Conservation (phyloP, 2,329 filamentous ascomycete genomes). For the Gnomoniopsis smithogilvyi region DNA sequence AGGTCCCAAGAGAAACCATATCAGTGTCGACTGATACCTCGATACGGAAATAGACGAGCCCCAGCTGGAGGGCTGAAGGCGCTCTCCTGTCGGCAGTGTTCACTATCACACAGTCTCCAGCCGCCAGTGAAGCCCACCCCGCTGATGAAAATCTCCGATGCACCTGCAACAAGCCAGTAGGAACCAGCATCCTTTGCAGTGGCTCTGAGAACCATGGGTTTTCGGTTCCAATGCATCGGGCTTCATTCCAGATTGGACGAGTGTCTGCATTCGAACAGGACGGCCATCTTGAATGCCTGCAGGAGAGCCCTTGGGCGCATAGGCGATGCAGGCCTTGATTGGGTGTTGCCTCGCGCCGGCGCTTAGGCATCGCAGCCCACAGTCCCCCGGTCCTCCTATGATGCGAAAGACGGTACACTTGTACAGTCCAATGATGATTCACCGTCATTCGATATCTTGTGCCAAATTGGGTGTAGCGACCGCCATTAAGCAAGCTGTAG, state of each 20-base stretch:
- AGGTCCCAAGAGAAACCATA: slow-evolving; percentile 8
- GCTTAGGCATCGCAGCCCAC: slow-evolving; percentile 11
- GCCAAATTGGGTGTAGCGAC: too few relatives aligned
- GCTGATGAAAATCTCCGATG: not conserved
- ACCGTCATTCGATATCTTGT: not conserved
- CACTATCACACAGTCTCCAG: slow-evolving; percentile 19
- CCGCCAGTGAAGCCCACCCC: slow-evolving; percentile 8
- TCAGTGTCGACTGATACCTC: slow-evolving; percentile 5
- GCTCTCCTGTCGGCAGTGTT: slow-evolving; percentile 14
- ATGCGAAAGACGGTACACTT: not conserved
- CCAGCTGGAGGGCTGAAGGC: not conserved
- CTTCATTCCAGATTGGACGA: slow-evolving; percentile 10
- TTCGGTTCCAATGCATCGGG: slow-evolving; percentile 8
- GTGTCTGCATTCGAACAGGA: slow-evolving; percentile 2
- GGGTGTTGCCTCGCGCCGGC: slow-evolving; percentile 14
- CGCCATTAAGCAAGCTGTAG: too few relatives aligned
- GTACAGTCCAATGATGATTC: not conserved
- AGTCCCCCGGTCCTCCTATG: not conserved
- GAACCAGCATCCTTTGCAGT: not conserved
- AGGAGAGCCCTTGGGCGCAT: slow-evolving; percentile 2
- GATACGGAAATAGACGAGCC: not conserved
- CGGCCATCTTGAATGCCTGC: not conserved
- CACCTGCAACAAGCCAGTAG: slow-evolving; percentile 6
- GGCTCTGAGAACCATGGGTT: not conserved
- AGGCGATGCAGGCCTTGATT: slow-evolving; percentile 9